phyloP scores from a whole-genome alignment of 2,329 filamentous ascomycete genomes.

The Neopestalotiopsis sp. region DNA sequence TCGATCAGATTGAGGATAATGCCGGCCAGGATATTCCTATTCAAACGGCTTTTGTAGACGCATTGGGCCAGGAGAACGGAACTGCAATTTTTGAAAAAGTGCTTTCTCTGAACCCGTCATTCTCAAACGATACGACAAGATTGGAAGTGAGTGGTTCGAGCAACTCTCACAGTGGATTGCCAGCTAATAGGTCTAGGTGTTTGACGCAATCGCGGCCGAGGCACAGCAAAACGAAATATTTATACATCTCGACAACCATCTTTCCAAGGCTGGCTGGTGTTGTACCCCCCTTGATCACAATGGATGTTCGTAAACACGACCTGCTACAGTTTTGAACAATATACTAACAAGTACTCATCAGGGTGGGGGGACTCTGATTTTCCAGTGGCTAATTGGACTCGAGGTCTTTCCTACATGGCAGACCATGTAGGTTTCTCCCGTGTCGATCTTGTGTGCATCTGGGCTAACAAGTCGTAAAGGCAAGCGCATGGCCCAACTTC shows the following conservation, averaged over 20 bases:
- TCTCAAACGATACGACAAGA: constrained; percentile 59
- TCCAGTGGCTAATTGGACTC: constrained; percentile 61
- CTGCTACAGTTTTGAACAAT: neutral
- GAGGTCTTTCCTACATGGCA: constrained; percentile 66
- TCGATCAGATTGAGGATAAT: constrained; percentile 62
- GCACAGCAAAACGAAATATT: constrained; percentile 60
- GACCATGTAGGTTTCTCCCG: constrained; percentile 42
- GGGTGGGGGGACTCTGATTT: constrained; percentile 68
- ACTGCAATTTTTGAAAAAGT: constrained; percentile 56
- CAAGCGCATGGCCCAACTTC: constrained; percentile 52
- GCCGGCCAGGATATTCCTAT: constrained; percentile 53
- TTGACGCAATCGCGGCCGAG: constrained; percentile 66
- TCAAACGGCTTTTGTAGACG: constrained; percentile 49
- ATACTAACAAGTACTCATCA: neutral
- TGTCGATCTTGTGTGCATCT: neutral
- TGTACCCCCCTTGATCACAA: constrained; percentile 61
- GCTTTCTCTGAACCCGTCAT: constrained; percentile 61
- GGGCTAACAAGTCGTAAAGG: constrained; percentile 31
- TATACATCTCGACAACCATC: constrained; percentile 66
- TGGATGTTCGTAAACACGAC: constrained; percentile 37
- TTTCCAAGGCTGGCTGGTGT: constrained; percentile 64
- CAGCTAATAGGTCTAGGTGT: constrained; percentile 43
- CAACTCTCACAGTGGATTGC: neutral
- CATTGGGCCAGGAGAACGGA: constrained; percentile 58
- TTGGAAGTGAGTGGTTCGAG: constrained; percentile 42